Conservation (phyloP, 2,329 filamentous ascomycete species). For the Venturia nashicola region DNA sequence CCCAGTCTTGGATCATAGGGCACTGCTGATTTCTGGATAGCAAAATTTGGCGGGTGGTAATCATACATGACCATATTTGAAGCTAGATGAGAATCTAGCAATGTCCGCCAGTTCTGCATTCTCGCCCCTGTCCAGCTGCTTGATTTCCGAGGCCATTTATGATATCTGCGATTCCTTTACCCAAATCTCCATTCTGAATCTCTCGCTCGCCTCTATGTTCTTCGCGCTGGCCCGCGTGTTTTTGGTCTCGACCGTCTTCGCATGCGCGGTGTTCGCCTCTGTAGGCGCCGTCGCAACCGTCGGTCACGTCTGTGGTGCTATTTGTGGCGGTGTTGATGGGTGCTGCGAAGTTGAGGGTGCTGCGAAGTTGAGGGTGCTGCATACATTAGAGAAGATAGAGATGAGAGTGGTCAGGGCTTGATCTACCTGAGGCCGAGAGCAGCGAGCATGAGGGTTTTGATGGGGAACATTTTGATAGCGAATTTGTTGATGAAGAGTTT, state of each 20-base stretch:
- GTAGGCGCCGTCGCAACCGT: conserved; percentile 2
- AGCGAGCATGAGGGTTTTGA: conserved; percentile 1
- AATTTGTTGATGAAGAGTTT: not conserved
- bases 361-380: not conserved
- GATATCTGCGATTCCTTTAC: not conserved
- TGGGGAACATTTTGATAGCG: not conserved
- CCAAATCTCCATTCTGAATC: not conserved
- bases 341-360: not conserved
- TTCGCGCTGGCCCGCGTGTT: not conserved
- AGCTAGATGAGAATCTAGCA: not conserved
- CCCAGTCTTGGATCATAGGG: not conserved
- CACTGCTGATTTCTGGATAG: not conserved
- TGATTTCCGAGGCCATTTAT: not conserved
- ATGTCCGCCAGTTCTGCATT: conserved; percentile 1
- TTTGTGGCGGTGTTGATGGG: not conserved
- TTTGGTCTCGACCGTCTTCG: conserved; percentile 3
- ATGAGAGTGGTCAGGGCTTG: too few relatives aligned
- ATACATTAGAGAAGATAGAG: not conserved
- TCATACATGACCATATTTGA: too few relatives aligned
- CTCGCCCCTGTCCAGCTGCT: not conserved
- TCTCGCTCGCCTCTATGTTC: conserved; percentile 1
- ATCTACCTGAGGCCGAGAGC: not conserved
- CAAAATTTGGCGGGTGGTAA: not conserved
- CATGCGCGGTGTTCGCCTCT: conserved; percentile 1
- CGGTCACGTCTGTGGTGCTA: not conserved